Evolutionary conservation across 2,329 filamentous ascomycete genomes (phyloP).

Genomic region (Aureobasidium zeae): DNA sequence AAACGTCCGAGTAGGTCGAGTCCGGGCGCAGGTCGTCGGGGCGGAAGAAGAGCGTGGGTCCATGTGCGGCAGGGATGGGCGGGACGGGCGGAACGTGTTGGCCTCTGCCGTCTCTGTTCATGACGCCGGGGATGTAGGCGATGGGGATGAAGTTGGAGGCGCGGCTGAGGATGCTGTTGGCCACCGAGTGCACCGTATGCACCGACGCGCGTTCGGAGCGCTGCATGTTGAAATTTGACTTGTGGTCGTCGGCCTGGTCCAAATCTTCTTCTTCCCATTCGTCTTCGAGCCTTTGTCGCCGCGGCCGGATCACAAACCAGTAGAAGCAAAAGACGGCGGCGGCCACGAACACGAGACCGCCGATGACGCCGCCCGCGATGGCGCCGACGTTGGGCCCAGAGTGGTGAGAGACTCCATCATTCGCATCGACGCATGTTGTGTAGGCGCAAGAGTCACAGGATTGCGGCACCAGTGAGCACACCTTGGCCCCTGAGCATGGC

Average conservation of each 20-base stretch:
- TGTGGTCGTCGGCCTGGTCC: conserved; percentile 43
- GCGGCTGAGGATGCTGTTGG: conserved; percentile 87
- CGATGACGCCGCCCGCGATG: conserved; percentile 85
- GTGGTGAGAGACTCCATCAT: conserved; percentile 30
- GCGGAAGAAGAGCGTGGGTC: conserved; percentile 79
- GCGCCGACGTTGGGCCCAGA: conserved; percentile 62
- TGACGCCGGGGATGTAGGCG: conserved; percentile 91
- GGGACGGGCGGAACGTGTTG: conserved; percentile 65
- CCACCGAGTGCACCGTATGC: conserved; percentile 82
- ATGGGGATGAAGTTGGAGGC: conserved; percentile 99
- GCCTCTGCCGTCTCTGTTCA: conserved; percentile 73
- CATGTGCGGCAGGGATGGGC: conserved; percentile 60
- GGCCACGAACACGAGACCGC: conserved; percentile 68
- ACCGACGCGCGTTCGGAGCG: conserved; percentile 56
- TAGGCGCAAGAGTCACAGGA: conserved; percentile 53
- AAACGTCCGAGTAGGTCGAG: conserved; percentile 77
- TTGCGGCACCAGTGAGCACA: conserved; percentile 51
- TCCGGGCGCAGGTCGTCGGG: conserved; percentile 83
- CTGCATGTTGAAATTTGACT: conserved; percentile 18
- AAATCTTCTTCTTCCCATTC: conserved; percentile 45
- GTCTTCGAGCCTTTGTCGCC: conserved; percentile 53
- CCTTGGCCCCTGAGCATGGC: conserved; percentile 45
- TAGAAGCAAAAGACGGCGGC: conserved; percentile 71
- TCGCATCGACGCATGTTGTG: conserved; percentile 45
- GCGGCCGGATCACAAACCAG: conserved; percentile 77